Evolutionary conservation across 1,284 basidiomycete genomes (phyloP).

Genomic region (Ceratobasidium papillatum): DNA sequence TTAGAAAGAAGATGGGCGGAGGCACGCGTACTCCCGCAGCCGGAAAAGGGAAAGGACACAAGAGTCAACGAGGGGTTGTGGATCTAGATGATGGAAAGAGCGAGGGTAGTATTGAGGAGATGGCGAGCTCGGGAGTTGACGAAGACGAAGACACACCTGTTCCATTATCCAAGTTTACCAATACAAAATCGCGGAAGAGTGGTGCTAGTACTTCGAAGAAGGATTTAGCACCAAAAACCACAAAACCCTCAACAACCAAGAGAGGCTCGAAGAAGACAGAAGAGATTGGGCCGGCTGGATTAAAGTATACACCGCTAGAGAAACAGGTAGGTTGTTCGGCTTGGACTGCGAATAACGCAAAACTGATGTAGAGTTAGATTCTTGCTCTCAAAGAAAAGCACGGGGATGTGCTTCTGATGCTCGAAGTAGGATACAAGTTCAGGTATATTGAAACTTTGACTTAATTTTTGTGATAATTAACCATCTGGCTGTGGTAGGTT

Average conservation of each 20-base stretch:
- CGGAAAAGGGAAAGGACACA: conserved; percentile 25
- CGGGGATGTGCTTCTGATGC: conserved; percentile 80
- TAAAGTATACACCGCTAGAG: conserved; percentile 84
- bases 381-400: conserved; percentile 75
- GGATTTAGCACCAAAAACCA: conserved; percentile 45
- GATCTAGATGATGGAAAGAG: conserved; percentile 10
- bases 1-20: conserved; percentile 53
- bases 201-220: conserved; percentile 44
- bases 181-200: conserved; percentile 29
- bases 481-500: conserved; percentile 57
- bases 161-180: conserved; percentile 16
- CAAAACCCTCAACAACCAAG: conserved; percentile 46
- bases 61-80: conserved; percentile 14
- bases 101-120: conserved; percentile 35
- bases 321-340: conserved; percentile 65
- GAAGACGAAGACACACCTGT: conserved; percentile 41
- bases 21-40: conserved; percentile 49
- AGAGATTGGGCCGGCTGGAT: conserved; percentile 77
- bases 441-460: conserved; percentile 50
- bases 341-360: neutral
- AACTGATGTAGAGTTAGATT: conserved; percentile 54
- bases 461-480: neutral
- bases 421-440: conserved; percentile 91
- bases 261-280: conserved; percentile 56
- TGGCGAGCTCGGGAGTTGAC: conserved; percentile 21